These are phyloP conservation scores for Boletus bicolor DNA, from an alignment of 768 basidiomycete species.

Conservation along the genomic window DNA sequence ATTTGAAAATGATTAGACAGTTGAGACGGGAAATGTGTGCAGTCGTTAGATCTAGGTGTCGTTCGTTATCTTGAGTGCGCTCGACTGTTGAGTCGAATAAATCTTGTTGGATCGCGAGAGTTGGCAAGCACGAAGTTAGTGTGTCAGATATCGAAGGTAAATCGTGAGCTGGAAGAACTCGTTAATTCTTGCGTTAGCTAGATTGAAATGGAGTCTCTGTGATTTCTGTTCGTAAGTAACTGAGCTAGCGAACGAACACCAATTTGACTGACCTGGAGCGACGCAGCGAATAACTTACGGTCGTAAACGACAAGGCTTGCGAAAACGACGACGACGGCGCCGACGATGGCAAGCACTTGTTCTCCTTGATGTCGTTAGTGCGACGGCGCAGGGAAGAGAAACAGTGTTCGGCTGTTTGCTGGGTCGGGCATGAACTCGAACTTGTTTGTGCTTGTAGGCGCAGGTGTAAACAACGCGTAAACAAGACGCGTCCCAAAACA, in stretches of 20 bases:
- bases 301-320: conserved; percentile 18
- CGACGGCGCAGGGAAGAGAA: conserved; percentile 19
- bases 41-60: conserved; percentile 26
- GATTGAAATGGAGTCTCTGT: conserved; percentile 14
- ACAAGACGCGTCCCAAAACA: conserved; percentile 22
- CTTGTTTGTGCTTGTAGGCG: conserved; percentile 33
- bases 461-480: conserved; percentile 31
- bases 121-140: conserved; percentile 12
- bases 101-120: conserved; percentile 16
- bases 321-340: conserved; percentile 13
- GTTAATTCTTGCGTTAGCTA: conserved; percentile 22
- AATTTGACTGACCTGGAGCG: conserved; percentile 20
- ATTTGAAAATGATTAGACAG: conserved; percentile 15
- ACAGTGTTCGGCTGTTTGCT: background rate
- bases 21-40: background rate
- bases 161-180: conserved; percentile 26
- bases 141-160: conserved; percentile 15
- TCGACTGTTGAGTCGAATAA: conserved; percentile 15
- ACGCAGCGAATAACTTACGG: conserved; percentile 29
- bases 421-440: conserved; percentile 25
- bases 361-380: conserved; percentile 14
- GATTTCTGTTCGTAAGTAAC: background rate
- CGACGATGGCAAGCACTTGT: conserved; percentile 23
- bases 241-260: background rate
- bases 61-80: conserved; percentile 21